A percentile compares a stretch with the other conserved stretches of the same genome.
Conservation (phyloP, 2,329 filamentous ascomycete species). For the Calonectria multiphialidica region DNA sequence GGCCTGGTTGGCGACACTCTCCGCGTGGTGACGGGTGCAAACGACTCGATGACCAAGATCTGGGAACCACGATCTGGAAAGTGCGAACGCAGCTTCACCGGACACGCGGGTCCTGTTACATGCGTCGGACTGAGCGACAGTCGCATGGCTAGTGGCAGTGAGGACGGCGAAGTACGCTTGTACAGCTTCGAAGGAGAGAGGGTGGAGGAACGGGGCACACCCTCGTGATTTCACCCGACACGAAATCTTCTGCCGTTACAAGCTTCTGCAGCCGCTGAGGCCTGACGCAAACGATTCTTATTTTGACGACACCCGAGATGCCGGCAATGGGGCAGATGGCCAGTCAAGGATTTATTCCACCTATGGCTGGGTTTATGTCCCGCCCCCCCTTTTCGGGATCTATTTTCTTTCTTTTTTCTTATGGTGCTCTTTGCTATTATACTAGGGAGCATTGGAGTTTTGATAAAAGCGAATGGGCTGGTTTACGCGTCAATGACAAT, state of each 20-base stretch:
- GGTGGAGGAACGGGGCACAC: slow-evolving; percentile 63
- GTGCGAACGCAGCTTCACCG: slow-evolving; percentile 92
- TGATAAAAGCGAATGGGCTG: slow-evolving; percentile 16
- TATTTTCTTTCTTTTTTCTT: slow-evolving; percentile 3
- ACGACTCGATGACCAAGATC: slow-evolving; percentile 92
- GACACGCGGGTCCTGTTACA: slow-evolving; percentile 90
- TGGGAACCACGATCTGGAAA: slow-evolving; percentile 95
- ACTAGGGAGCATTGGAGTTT: slow-evolving; percentile 19
- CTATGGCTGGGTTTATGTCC: not conserved
- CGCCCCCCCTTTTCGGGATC: not conserved
- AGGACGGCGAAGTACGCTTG: slow-evolving; percentile 91
- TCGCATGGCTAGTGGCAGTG: slow-evolving; percentile 89
- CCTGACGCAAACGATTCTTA: slow-evolving; percentile 15
- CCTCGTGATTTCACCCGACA: slow-evolving; percentile 51
- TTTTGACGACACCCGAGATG: not conserved
- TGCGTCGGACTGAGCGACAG: slow-evolving; percentile 93
- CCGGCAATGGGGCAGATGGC: not conserved
- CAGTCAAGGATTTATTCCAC: not conserved
- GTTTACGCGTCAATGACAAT: slow-evolving; percentile 10
- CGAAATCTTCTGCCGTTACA: not conserved
- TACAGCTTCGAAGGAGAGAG: slow-evolving; percentile 77
- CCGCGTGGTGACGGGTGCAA: slow-evolving; percentile 87
- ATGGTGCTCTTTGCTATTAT: not conserved
- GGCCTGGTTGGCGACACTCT: slow-evolving; percentile 89
- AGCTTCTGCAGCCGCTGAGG: not conserved